Percentiles rank a stretch among this genome's conserved stretches.
Evolutionary conservation across 306 rosid species (phyloP).

Genomic region (Cercis canadensis): DNA sequence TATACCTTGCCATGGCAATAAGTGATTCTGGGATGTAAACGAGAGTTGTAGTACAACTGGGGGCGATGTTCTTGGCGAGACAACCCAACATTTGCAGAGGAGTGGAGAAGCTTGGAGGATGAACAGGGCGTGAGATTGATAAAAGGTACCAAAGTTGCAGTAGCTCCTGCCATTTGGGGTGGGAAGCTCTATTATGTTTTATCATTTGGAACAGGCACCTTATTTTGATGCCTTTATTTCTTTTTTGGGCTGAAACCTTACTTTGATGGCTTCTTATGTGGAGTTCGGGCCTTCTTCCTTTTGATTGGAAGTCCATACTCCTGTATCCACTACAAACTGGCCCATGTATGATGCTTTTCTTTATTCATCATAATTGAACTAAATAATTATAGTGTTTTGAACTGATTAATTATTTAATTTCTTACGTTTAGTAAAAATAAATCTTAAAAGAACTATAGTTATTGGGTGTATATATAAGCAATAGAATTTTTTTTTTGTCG

Average conservation of each 20-base stretch:
- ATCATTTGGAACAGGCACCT: background rate
- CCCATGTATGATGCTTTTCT: no score
- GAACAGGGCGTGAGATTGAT: conserved; percentile 33
- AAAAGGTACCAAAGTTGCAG: conserved; percentile 28
- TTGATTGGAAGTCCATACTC: background rate
- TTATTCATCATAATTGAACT: no score
- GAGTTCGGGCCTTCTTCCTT: background rate
- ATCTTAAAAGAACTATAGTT: no score
- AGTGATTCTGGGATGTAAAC: conserved; percentile 36
- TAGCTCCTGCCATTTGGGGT: conserved; percentile 55
- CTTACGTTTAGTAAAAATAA: no score
- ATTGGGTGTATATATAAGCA: no score
- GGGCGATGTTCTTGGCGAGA: conserved; percentile 22
- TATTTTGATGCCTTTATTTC: background rate
- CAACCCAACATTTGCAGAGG: conserved; percentile 25
- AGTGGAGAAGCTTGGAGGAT: conserved; percentile 39
- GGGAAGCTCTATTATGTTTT: background rate
- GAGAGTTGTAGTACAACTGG: conserved; percentile 28
- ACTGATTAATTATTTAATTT: no score
- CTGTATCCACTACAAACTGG: no score
- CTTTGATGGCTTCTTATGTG: background rate
- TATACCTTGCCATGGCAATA: conserved; percentile 46
- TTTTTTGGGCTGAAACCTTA: no score
- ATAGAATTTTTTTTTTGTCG: no score
- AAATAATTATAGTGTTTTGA: no score